These are phyloP conservation scores for Ceratonia siliqua DNA, from an alignment of 306 rosid species.

Conservation along the genomic window DNA sequence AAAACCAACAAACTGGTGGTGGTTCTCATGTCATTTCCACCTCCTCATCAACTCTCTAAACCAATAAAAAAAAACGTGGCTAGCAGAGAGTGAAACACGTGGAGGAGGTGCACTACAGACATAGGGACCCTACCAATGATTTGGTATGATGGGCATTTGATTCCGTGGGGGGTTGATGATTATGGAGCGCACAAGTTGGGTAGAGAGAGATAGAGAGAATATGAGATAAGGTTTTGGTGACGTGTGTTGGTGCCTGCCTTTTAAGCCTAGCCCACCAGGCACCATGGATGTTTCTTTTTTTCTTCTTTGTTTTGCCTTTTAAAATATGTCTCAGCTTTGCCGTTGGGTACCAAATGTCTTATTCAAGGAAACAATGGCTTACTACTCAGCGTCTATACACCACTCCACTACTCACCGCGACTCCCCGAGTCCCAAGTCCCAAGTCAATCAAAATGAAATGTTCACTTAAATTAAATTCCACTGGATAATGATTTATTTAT, in stretches of 20 bases:
- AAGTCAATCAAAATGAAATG: too few species aligned
- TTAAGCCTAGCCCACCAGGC: conserved; percentile 61
- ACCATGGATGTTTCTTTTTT: conserved; percentile 35
- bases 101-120: conserved; percentile 36
- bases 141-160: conserved; percentile 85
- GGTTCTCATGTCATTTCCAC: conserved; percentile 55
- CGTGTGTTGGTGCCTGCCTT: conserved; percentile 39
- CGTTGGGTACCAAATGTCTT: conserved; percentile 37
- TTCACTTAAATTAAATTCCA: too few species aligned
- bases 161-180: conserved; percentile 69
- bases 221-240: conserved; percentile 55
- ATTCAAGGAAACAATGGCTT: conserved; percentile 45
- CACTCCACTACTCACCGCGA: neutral
- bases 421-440: too few species aligned
- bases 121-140: conserved; percentile 71
- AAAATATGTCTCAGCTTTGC: conserved; percentile 18
- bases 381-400: conserved; percentile 24
- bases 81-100: conserved; percentile 31
- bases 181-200: conserved; percentile 66
- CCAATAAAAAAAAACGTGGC: conserved; percentile 27
- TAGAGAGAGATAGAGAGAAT: conserved; percentile 40
- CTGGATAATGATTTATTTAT: too few species aligned
- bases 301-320: neutral
- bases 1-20: conserved; percentile 44
- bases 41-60: conserved; percentile 15